Conservation (phyloP, 306 rosid genomes). For the Cicer yamashitae region DNA sequence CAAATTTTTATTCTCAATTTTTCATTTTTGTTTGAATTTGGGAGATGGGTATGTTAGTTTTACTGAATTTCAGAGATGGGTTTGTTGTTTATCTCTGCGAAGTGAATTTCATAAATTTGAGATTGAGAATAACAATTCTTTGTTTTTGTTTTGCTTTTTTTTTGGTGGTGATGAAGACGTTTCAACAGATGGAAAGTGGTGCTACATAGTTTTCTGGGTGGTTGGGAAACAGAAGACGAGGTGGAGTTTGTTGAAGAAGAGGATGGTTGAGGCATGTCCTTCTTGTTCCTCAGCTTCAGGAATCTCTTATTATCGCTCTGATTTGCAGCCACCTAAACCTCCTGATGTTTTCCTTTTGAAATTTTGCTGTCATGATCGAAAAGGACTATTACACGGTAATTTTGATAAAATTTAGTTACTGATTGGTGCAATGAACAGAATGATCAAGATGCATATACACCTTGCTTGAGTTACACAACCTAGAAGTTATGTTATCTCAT, state of each 20-base stretch:
- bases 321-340: conserved; percentile 70
- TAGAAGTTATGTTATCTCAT: conserved; percentile 7
- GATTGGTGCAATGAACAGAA: not conserved
- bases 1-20: not conserved
- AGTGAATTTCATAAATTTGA: conserved; percentile 25
- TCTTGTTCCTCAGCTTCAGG: conserved; percentile 89
- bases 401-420: not conserved
- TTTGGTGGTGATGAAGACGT: conserved; percentile 61
- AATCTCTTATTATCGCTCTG: conserved; percentile 67
- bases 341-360: conserved; percentile 84
- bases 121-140: conserved; percentile 1
- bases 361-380: conserved; percentile 72
- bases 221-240: conserved; percentile 71
- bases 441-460: not conserved
- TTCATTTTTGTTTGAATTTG: conserved; percentile 24
- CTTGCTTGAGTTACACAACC: not conserved
- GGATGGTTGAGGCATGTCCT: conserved; percentile 84
- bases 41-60: conserved; percentile 35
- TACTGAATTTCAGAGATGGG: conserved; percentile 31
- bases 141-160: not conserved
- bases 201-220: conserved; percentile 92
- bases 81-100: conserved; percentile 19
- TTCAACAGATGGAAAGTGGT: conserved; percentile 97
- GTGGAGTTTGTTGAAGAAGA: conserved; percentile 85
- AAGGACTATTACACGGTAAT: conserved; percentile 90